Conservation (phyloP, 108 stramenopile genomes). For the Parietichytrium sp. region DNA sequence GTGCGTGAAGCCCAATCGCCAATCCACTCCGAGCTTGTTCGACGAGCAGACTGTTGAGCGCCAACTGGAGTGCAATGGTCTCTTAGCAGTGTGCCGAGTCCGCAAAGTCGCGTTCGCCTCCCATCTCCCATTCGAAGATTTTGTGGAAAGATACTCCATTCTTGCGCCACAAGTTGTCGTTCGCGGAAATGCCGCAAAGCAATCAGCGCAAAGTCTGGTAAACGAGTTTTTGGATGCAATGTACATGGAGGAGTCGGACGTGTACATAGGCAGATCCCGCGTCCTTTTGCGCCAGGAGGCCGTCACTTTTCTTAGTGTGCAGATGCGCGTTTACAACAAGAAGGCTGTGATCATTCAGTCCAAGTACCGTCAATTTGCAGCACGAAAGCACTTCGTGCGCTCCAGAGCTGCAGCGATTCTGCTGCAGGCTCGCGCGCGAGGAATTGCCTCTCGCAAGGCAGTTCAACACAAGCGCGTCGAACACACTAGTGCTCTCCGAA, state of each 20-base stretch:
- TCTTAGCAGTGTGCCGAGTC: slow-evolving; percentile 65
- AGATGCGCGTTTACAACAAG: background rate
- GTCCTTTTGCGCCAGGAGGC: background rate
- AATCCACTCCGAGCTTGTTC: background rate
- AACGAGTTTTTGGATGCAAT: background rate
- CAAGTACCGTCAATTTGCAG: background rate
- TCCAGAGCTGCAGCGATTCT: background rate
- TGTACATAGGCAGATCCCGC: background rate
- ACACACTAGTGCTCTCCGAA: background rate
- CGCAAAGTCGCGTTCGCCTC: slow-evolving; percentile 64
- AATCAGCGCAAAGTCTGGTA: background rate
- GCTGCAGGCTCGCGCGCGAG: background rate
- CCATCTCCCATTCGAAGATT: slow-evolving; percentile 57
- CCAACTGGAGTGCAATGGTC: slow-evolving; percentile 62
- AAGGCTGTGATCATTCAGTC: background rate
- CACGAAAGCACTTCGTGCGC: background rate
- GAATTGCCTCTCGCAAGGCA: background rate
- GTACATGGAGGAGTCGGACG: background rate
- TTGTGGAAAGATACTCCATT: slow-evolving; percentile 23
- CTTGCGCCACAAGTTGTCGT: too few relatives aligned
- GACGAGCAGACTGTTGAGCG: slow-evolving; percentile 24
- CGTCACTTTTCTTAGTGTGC: background rate
- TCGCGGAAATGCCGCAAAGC: background rate
- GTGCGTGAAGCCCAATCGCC: slow-evolving; percentile 56
- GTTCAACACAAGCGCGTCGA: background rate